Evolutionary conservation across 257 asterid species (phyloP), one percentile per base, ranked within the genome.

Genomic region (Solanum chiquidenum): DNA sequence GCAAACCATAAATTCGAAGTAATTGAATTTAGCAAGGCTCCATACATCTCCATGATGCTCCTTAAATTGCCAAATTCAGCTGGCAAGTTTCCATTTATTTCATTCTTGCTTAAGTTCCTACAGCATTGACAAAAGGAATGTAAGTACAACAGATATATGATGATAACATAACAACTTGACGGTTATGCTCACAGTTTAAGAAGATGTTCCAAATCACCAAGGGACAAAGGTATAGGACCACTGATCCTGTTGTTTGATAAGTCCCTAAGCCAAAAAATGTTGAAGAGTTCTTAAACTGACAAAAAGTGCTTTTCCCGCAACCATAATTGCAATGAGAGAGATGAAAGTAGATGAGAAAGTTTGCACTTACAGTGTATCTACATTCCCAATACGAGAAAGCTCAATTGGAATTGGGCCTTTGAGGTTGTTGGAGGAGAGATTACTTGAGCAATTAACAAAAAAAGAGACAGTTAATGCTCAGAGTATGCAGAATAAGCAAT

Each of bases 201-300:
- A 88, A 97, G 99, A 92, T 97, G 99, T 91, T 97, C 99, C 94
- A 96, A 91, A 90, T 97, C 99, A 77, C 99, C 99, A 2, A 97
- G 94, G 60, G 99, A 91, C 13, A 98, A 90, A 58, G 99, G 98
- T 91, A 96, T 93, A 6, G 90, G 89, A 49, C 99, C 99, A 12
- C 89, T 92, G 88, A 97, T 92, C 90, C 34, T 90, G 88, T 97
- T 97, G 87, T 92, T 93, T 12, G 99, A 97, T 6, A 97, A 95
- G 90, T 97, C 99, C 79, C 99, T 97, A 91, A 79, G 73, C 35
- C 75, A 88, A 83, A 72, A 68, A 29, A 83, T 87, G 40, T 42
- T 71, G 86, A 64, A 13, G 37, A 76, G 58, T 33, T 37, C 38
- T 68, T 5, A 84, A 55, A 75, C 86, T 64, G 71, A 68, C 29